A percentile compares a stretch with the other conserved stretches of the same genome.
These are phyloP conservation scores for Tolypocladium pustulatum DNA, from an alignment of 2,329 filamentous ascomycete species.

Conservation along the genomic window DNA sequence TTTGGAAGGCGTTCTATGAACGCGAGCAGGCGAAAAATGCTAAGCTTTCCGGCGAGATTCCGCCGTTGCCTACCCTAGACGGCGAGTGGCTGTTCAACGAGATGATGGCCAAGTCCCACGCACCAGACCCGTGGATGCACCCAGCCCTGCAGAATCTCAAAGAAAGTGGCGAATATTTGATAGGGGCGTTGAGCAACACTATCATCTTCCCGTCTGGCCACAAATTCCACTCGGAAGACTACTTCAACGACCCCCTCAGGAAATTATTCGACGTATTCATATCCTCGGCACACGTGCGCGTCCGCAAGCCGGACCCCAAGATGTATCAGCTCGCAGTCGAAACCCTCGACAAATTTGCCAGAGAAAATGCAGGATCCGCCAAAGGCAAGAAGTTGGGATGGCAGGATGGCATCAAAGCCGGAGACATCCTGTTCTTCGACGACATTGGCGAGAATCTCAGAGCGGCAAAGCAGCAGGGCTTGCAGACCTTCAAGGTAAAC, in stretches of 20 bases:
- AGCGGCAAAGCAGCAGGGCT: slow-evolving; percentile 61
- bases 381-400: slow-evolving; percentile 31
- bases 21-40: slow-evolving; percentile 31
- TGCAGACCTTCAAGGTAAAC: slow-evolving; percentile 75
- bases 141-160: slow-evolving; percentile 66
- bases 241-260: slow-evolving; percentile 45
- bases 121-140: slow-evolving; percentile 78
- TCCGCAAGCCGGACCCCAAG: slow-evolving; percentile 74
- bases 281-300: slow-evolving; percentile 72
- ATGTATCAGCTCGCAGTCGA: slow-evolving; percentile 70
- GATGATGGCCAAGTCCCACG: slow-evolving; percentile 70
- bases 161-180: slow-evolving; percentile 51
- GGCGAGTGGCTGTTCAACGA: slow-evolving; percentile 73
- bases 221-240: slow-evolving; percentile 45
- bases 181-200: slow-evolving; percentile 85
- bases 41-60: slow-evolving; percentile 29
- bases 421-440: slow-evolving; percentile 78
- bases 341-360: slow-evolving; percentile 53
- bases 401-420: slow-evolving; percentile 40
- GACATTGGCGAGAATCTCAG: slow-evolving; percentile 93
- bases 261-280: slow-evolving; percentile 78
- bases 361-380: slow-evolving; percentile 31
- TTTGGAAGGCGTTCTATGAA: slow-evolving; percentile 60
- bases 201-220: slow-evolving; percentile 74
- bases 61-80: slow-evolving; percentile 63